These are phyloP conservation scores for Rhizoctonia solani DNA, from an alignment of 1,284 basidiomycete genomes.

Conservation along the genomic window DNA sequence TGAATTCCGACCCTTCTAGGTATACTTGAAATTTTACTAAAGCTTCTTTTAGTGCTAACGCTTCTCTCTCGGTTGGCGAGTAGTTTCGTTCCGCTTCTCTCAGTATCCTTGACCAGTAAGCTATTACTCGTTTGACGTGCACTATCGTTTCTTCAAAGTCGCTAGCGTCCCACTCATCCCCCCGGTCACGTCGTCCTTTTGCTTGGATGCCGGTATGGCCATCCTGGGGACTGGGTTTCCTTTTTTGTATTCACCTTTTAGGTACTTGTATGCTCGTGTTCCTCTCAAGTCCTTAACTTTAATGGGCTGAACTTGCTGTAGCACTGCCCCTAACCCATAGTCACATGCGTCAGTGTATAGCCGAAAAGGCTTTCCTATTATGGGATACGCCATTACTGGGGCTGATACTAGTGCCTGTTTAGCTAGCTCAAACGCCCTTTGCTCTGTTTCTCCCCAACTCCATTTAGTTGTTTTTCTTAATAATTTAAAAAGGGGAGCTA, in stretches of 20 bases:
- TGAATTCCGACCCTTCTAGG: slow-evolving; percentile 45
- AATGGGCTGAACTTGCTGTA: slow-evolving; percentile 51
- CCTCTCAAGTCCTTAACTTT: slow-evolving; percentile 46
- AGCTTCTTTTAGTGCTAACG: slow-evolving; percentile 43
- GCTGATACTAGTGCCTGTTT: slow-evolving; percentile 29
- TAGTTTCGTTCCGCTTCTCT: slow-evolving; percentile 47
- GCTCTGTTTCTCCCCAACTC: slow-evolving; percentile 24
- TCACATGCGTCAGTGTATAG: slow-evolving; percentile 51
- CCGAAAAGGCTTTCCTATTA: slow-evolving; percentile 45
- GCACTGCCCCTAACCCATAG: slow-evolving; percentile 43
- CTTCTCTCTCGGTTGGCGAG: slow-evolving; percentile 48
- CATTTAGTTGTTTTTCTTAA: slow-evolving; percentile 28
- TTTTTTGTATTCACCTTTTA: slow-evolving; percentile 38
- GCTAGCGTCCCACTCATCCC: slow-evolving; percentile 39
- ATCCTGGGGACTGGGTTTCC: slow-evolving; percentile 40
- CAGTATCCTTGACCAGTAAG: slow-evolving; percentile 46
- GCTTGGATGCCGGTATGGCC: slow-evolving; percentile 39
- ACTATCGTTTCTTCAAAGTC: slow-evolving; percentile 46
- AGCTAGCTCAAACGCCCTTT: slow-evolving; percentile 22
- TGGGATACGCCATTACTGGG: slow-evolving; percentile 40
- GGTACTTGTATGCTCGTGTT: slow-evolving; percentile 45
- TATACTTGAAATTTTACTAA: slow-evolving; percentile 34
- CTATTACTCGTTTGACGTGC: slow-evolving; percentile 45
- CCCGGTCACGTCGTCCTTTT: slow-evolving; percentile 36
- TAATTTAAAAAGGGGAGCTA: slow-evolving; percentile 29